Percentiles rank a stretch among this genome's conserved stretches.
These are phyloP conservation scores for Mycena indigotica DNA, from an alignment of 768 basidiomycete species.

Conservation along the genomic window DNA sequence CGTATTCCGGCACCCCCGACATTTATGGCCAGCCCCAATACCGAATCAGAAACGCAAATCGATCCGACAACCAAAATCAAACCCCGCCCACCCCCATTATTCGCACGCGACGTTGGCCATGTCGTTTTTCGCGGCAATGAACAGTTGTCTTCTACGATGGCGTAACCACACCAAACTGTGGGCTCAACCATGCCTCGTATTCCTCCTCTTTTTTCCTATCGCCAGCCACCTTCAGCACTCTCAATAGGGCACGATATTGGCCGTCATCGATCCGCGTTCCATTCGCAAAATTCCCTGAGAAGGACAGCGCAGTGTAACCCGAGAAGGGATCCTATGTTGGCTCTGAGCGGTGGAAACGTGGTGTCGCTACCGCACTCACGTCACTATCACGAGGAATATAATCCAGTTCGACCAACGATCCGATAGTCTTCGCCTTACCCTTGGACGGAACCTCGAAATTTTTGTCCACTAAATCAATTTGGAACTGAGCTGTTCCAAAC, in stretches of 20 bases:
- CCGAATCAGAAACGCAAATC: background rate
- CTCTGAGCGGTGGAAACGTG: background rate
- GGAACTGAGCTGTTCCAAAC: slow-evolving; percentile 35
- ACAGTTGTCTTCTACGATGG: slow-evolving; percentile 28
- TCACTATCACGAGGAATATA: slow-evolving; percentile 20
- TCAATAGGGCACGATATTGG: slow-evolving; percentile 18
- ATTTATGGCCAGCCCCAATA: slow-evolving; percentile 12
- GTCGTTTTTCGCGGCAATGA: slow-evolving; percentile 69
- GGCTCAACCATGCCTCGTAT: slow-evolving; percentile 26
- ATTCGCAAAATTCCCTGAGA: slow-evolving; percentile 11
- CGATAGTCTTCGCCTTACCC: slow-evolving; percentile 17
- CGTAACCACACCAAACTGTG: slow-evolving; percentile 24
- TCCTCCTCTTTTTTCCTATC: slow-evolving; percentile 21
- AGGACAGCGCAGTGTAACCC: slow-evolving; percentile 12
- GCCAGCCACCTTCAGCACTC: slow-evolving; percentile 20
- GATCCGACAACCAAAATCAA: slow-evolving; percentile 18
- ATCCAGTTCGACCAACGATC: slow-evolving; percentile 11
- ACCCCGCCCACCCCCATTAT: slow-evolving; percentile 59
- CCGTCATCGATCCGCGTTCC: slow-evolving; percentile 23
- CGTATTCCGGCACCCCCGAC: slow-evolving; percentile 69
- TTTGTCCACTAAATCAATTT: slow-evolving; percentile 35
- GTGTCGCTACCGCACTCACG: background rate
- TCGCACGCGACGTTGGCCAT: slow-evolving; percentile 61
- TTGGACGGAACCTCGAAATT: slow-evolving; percentile 29
- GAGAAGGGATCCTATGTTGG: slow-evolving; percentile 16